These are phyloP conservation scores for Pythium aristosporum DNA, from an alignment of 352 stramenopile species.

Conservation along the genomic window DNA sequence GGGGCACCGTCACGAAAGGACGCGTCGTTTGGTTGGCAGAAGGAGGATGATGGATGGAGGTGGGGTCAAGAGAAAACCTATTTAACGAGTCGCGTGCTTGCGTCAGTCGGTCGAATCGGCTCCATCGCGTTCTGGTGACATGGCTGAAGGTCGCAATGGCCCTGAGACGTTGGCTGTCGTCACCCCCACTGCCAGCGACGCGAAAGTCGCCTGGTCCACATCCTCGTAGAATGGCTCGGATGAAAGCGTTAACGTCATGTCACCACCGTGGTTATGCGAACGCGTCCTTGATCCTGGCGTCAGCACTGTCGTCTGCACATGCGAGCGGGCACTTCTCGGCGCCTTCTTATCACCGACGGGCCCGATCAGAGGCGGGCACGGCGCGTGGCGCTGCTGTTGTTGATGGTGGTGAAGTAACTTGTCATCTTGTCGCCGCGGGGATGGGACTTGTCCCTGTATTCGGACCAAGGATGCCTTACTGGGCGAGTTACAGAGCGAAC, in stretches of 20 bases:
- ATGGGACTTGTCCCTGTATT: not conserved
- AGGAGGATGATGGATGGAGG: no score
- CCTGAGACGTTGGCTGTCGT: not conserved
- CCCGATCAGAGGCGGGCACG: slow-evolving; percentile 1
- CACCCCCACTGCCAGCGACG: not conserved
- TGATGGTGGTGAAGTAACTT: not conserved
- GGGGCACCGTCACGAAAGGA: not conserved
- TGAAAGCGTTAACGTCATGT: not conserved
- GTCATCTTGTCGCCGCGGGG: slow-evolving; percentile 1
- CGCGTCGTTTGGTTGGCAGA: not conserved
- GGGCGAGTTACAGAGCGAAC: slow-evolving; percentile 2
- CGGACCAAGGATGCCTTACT: slow-evolving; percentile 16
- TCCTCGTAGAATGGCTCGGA: slow-evolving; percentile 14
- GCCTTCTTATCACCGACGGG: not conserved
- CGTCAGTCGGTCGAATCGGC: not conserved
- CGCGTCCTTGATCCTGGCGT: not conserved
- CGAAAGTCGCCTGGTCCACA: slow-evolving; percentile 16
- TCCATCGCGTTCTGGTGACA: slow-evolving; percentile 1
- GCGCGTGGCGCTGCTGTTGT: not conserved
- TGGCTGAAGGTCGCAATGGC: not conserved
- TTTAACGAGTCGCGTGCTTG: not conserved
- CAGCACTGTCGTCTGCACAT: not conserved
- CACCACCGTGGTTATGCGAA: not conserved
- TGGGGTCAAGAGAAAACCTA: slow-evolving; percentile 9
- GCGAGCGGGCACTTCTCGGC: slow-evolving; percentile 7